Evolutionary conservation across 23 red algal species (phyloP), one percentile per base, ranked within the genome.

Genomic region (Chondrus crispus): DNA sequence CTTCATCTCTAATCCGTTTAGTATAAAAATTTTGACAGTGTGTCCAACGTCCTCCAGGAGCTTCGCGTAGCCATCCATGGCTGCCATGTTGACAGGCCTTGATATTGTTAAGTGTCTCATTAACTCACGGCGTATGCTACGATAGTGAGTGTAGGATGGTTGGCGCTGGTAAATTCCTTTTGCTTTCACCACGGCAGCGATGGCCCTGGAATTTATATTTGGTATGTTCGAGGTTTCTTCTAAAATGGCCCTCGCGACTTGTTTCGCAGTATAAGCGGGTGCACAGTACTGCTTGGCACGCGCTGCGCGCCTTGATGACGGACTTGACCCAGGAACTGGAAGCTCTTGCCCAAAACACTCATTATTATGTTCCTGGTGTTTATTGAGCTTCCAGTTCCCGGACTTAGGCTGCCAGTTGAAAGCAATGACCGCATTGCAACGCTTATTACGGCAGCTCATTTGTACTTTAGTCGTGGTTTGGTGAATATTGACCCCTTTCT

Each of bases 371-470:
- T 51, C 43, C 26, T 24, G 26, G 57, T 33, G 40, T 47, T 62
- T 82, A 32, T 82, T 82, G n/a, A 53, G 78, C 51, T 82, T 82
- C 78, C 46, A 82, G 44, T 55, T 53, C 26, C 78, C 78, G 51
- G 24, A 33, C 47, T 47, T 53, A 8, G 78, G 78, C 57, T 82
- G 78, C 78, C 46, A 82, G 1, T 82, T 47, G 19, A 60, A 82
- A 53, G 51, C 78, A 50, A 82, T 20, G n/a, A 33, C 32, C 32
- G 46, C 46, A 37, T 7, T 33, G 12, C 78, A 82, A 41, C 32
- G 8, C 78, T 53, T 53, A 20, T 53, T 47, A 24, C 78, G 78
- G 43, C 78, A 82, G 29, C 1, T 82, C 78, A 82, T 82, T 26
- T 1, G 29, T 24, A 82, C 47, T 47, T 82, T 82, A 47, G 9